phyloP scores from a whole-genome alignment of 106 monocot species.

The Hemerocallis citrina region DNA sequence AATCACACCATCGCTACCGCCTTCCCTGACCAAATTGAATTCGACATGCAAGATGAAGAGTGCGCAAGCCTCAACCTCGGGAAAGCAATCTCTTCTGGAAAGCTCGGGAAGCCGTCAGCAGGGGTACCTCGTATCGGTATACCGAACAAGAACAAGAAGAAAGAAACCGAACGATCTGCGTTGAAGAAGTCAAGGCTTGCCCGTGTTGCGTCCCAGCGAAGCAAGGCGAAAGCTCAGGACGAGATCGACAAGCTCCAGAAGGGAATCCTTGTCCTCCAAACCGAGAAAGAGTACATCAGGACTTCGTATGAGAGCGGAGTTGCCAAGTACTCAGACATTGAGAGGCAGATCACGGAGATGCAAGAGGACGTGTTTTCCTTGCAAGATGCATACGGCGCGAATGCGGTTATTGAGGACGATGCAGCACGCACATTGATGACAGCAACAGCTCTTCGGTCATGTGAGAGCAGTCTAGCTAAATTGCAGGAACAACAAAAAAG shows the following conservation, averaged over 20 bases:
- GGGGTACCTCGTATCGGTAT: constrained; percentile 17
- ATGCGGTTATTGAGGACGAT: constrained; percentile 41
- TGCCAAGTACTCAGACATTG: constrained; percentile 43
- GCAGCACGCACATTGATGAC: constrained; percentile 41
- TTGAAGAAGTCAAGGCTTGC: constrained; percentile 10
- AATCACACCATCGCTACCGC: constrained; percentile 61
- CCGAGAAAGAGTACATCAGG: constrained; percentile 62
- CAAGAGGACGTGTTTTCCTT: constrained; percentile 37
- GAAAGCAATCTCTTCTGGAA: constrained; percentile 34
- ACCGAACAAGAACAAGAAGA: constrained; percentile 19
- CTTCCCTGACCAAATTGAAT: constrained; percentile 52
- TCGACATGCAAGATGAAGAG: constrained; percentile 40
- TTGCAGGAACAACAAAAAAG: constrained; percentile 30
- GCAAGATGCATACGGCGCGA: constrained; percentile 33
- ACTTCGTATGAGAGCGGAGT: constrained; percentile 49
- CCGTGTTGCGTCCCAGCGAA: constrained; percentile 14
- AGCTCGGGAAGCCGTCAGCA: constrained; percentile 25
- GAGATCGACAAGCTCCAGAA: constrained; percentile 58
- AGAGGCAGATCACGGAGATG: constrained; percentile 41
- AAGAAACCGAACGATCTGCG: background rate
- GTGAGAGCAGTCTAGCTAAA: constrained; percentile 27
- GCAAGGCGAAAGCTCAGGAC: constrained; percentile 36
- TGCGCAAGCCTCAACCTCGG: constrained; percentile 30
- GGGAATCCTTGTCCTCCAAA: constrained; percentile 46
- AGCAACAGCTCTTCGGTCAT: constrained; percentile 38